A percentile compares a stretch with the other conserved stretches of the same genome.
phyloP scores from a whole-genome alignment of 1,139 yeast genomes.

The Debaryomyces sp. region DNA sequence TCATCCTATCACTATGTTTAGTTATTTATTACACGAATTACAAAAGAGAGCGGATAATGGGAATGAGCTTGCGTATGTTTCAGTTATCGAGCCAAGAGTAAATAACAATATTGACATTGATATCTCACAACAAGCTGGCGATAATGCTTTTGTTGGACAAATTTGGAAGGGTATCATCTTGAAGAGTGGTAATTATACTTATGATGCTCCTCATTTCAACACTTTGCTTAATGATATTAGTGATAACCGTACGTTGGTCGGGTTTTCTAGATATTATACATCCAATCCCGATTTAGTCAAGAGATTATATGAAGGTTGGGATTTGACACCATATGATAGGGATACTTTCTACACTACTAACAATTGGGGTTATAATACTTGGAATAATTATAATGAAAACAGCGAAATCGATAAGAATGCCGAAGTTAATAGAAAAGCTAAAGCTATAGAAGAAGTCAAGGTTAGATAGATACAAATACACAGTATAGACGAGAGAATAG shows the following conservation, averaged over 20 bases:
- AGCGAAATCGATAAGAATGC: conserved; percentile 16
- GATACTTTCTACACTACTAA: conserved; percentile 22
- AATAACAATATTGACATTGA: conserved; percentile 17
- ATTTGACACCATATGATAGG: conserved; percentile 36
- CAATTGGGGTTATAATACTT: conserved; percentile 33
- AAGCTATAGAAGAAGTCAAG: background rate
- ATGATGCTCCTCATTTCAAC: conserved; percentile 30
- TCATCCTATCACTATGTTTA: conserved; percentile 29
- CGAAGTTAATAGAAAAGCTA: conserved; percentile 13
- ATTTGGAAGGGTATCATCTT: conserved; percentile 41
- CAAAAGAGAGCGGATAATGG: background rate
- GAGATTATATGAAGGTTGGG: conserved; percentile 47
- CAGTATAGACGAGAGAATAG: too few species aligned
- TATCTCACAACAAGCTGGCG: conserved; percentile 14
- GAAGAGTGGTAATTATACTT: too few species aligned
- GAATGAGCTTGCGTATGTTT: conserved; percentile 50
- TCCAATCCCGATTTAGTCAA: conserved; percentile 56
- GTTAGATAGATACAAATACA: background rate
- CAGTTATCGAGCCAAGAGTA: conserved; percentile 51
- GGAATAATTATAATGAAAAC: conserved; percentile 16
- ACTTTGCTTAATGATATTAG: conserved; percentile 16
- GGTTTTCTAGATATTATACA: conserved; percentile 44
- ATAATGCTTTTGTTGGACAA: conserved; percentile 38
- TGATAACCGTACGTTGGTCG: conserved; percentile 41
- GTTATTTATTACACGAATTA: conserved; percentile 24